Evolutionary conservation across 2,329 filamentous ascomycete genomes (phyloP).

Genomic region (Epichloe hybrida): DNA sequence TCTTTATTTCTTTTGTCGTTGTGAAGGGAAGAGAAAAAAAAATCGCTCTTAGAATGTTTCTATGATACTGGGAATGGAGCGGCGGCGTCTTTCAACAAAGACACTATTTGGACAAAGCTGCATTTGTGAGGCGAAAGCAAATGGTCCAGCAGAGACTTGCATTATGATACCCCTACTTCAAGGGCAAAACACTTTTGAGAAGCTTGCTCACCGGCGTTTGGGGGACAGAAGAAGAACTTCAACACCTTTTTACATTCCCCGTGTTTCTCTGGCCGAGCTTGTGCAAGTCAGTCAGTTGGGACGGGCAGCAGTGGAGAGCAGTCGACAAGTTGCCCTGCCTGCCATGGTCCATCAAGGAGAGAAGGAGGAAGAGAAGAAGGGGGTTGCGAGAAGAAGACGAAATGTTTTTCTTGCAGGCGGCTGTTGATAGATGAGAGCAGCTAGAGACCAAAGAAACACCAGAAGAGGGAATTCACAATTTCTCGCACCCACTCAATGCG

Average conservation of each 20-base stretch:
- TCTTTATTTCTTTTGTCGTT: conserved; percentile 11
- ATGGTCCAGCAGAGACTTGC: conserved; percentile 21
- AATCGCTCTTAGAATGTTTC: conserved; percentile 11
- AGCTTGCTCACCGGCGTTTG: conserved; percentile 24
- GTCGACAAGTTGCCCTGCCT: neutral
- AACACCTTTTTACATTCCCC: conserved; percentile 31
- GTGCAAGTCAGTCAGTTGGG: conserved; percentile 19
- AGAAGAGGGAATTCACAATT: neutral
- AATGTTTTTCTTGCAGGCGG: neutral
- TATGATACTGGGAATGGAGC: conserved; percentile 23
- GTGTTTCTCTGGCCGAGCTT: conserved; percentile 27
- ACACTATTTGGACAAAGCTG: conserved; percentile 22
- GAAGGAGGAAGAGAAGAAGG: neutral
- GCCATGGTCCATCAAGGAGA: neutral
- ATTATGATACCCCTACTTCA: conserved; percentile 26
- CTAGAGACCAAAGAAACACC: conserved; percentile 6
- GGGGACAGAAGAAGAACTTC: conserved; percentile 33
- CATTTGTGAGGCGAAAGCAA: conserved; percentile 24
- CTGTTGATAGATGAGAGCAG: conserved; percentile 4
- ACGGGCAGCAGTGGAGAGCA: neutral
- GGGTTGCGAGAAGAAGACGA: neutral
- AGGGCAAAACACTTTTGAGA: conserved; percentile 18
- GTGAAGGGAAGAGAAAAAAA: neutral
- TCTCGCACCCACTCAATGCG: neutral
- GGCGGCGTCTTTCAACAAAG: conserved; percentile 36